Conservation (phyloP, 345 rosid species). For the Iberis pinnata region DNA sequence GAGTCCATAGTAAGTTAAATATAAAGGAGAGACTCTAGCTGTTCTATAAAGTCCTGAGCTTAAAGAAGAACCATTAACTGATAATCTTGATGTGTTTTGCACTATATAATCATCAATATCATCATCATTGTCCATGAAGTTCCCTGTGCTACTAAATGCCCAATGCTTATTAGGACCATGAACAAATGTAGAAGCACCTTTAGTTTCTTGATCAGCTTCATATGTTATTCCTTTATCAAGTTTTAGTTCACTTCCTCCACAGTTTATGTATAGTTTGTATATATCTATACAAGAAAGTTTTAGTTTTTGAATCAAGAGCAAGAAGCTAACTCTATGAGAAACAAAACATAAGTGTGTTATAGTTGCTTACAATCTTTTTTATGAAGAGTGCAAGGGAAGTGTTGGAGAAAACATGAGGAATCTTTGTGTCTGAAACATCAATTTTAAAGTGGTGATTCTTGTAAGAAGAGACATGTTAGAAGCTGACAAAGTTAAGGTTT, state of each 20-base stretch:
- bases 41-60: slow-evolving; percentile 43
- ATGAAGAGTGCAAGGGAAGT: slow-evolving; percentile 52
- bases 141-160: slow-evolving; percentile 88
- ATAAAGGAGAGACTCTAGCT: slow-evolving; percentile 66
- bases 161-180: slow-evolving; percentile 35
- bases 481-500: too few relatives aligned
- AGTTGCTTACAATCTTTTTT: slow-evolving; percentile 42
- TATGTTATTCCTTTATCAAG: slow-evolving; percentile 30
- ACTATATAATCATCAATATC: slow-evolving; percentile 49
- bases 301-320: slow-evolving; percentile 7
- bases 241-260: slow-evolving; percentile 57
- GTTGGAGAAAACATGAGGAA: slow-evolving; percentile 51
- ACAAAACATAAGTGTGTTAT: too few relatives aligned
- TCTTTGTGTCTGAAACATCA: slow-evolving; percentile 44
- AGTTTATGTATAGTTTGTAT: slow-evolving; percentile 59
- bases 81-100: slow-evolving; percentile 48
- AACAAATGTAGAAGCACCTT: slow-evolving; percentile 65
- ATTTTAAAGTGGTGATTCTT: slow-evolving; percentile 1
- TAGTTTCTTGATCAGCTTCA: slow-evolving; percentile 48
- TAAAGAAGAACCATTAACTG: slow-evolving; percentile 32
- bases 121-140: slow-evolving; percentile 69
- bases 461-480: not conserved
- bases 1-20: slow-evolving; percentile 76
- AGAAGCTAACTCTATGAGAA: too few relatives aligned
- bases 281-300: slow-evolving; percentile 32